These are phyloP conservation scores for Daldinia eschscholtzii DNA, from an alignment of 2,329 filamentous ascomycete genomes.

Conservation along the genomic window DNA sequence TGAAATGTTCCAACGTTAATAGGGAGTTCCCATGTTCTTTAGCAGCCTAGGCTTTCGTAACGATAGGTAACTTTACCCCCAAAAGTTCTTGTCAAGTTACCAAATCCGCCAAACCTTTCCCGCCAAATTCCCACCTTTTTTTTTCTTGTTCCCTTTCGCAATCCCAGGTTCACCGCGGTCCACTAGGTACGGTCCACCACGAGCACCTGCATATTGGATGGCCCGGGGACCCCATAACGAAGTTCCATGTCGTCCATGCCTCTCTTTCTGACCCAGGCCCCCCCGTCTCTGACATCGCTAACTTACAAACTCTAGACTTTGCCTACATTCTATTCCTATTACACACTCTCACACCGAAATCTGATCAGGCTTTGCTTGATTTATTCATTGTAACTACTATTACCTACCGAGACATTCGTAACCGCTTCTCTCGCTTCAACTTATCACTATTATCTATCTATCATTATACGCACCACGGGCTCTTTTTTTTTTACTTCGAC, in stretches of 20 bases:
- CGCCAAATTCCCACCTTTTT: conserved; percentile 23
- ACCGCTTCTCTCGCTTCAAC: not conserved
- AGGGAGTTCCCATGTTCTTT: conserved; percentile 30
- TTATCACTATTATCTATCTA: conserved; percentile 23
- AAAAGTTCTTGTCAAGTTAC: not conserved
- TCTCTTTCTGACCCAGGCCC: not conserved
- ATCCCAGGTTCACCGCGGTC: conserved; percentile 30
- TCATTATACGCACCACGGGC: conserved; percentile 9
- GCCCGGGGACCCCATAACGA: conserved; percentile 39
- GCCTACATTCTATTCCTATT: no score
- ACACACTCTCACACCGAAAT: conserved; percentile 38
- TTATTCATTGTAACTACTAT: conserved; percentile 10
- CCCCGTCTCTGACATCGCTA: conserved; percentile 38
- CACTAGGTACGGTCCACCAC: conserved; percentile 16
- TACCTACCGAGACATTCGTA: conserved; percentile 23
- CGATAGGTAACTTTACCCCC: not conserved
- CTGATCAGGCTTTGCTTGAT: conserved; percentile 28
- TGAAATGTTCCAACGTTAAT: no score
- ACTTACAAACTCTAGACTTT: conserved; percentile 10
- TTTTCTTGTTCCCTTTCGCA: conserved; percentile 10
- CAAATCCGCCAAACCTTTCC: conserved; percentile 13
- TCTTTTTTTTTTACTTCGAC: conserved; percentile 17
- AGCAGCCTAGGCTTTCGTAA: conserved; percentile 21
- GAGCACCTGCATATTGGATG: conserved; percentile 42
- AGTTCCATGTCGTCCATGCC: not conserved